These are phyloP conservation scores for Acanthamoeba sp. DNA, from an alignment of 208 protist species.

Conservation along the genomic window DNA sequence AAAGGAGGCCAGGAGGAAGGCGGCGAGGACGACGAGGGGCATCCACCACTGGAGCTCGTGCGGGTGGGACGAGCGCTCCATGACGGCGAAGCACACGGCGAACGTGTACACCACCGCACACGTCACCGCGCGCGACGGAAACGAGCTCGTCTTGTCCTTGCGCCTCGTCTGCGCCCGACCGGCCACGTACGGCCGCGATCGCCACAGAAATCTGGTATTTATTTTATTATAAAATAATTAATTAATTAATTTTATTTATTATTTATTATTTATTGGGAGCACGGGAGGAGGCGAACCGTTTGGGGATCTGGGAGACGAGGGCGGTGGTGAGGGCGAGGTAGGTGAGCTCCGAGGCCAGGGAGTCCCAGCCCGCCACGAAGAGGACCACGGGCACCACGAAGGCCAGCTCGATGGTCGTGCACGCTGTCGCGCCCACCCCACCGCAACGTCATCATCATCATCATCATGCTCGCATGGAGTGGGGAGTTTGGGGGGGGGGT, in stretches of 20 bases:
- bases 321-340: slow-evolving; percentile 76
- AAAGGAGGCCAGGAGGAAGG: not conserved
- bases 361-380: slow-evolving; percentile 79
- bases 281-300: slow-evolving; percentile 37
- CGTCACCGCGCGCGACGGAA: slow-evolving; percentile 82
- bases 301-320: slow-evolving; percentile 82
- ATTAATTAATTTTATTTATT: no score
- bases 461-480: no score
- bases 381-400: slow-evolving; percentile 78
- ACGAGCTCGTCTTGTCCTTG: slow-evolving; percentile 82
- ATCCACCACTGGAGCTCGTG: slow-evolving; percentile 24
- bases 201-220: slow-evolving; percentile 79
- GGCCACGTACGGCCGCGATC: slow-evolving; percentile 81
- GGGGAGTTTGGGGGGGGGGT: no score
- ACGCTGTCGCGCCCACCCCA: slow-evolving; percentile 48
- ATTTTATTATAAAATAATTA: no score
- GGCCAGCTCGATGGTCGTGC: slow-evolving; percentile 80
- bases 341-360: slow-evolving; percentile 77
- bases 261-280: no score
- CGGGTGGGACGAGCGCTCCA: not conserved
- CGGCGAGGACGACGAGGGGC: not conserved
- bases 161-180: slow-evolving; percentile 64
- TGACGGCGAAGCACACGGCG: not conserved
- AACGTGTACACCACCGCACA: slow-evolving; percentile 79
- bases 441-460: no score